phyloP scores from a whole-genome alignment of 129 eudicot species.

The Pittosporum tobira region DNA sequence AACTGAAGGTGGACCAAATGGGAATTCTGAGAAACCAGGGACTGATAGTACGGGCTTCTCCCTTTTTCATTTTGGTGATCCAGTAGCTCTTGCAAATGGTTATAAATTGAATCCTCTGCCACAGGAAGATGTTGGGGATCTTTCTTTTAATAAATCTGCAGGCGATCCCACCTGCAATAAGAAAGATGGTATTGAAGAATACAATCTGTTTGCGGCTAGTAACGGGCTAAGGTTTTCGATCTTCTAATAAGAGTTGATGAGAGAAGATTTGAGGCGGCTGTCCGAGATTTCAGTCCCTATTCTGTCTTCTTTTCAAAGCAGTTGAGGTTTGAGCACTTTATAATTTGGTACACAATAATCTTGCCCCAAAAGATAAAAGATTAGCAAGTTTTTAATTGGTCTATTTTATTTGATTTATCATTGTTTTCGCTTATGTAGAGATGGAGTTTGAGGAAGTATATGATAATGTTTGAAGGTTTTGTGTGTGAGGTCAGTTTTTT shows the following conservation, averaged over 20 bases:
- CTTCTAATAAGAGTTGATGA: slow-evolving; percentile 32
- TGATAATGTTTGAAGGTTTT: slow-evolving; percentile 33
- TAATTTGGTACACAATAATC: slow-evolving; percentile 45
- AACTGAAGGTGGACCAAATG: slow-evolving; percentile 11
- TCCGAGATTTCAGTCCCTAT: slow-evolving; percentile 15
- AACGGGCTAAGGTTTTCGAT: slow-evolving; percentile 66
- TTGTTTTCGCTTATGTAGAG: slow-evolving; percentile 17
- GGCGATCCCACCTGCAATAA: slow-evolving; percentile 37
- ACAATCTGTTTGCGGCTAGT: slow-evolving; percentile 74
- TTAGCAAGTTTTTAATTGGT: slow-evolving; percentile 22
- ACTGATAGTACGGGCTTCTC: slow-evolving; percentile 56
- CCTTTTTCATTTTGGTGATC: slow-evolving; percentile 83
- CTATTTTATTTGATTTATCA: slow-evolving; percentile 18
- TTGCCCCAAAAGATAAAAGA: slow-evolving; percentile 24
- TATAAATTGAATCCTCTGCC: slow-evolving; percentile 17
- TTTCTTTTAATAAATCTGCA: slow-evolving; percentile 17
- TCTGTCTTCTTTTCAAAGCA: slow-evolving; percentile 10
- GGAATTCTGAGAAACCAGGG: slow-evolving; percentile 22
- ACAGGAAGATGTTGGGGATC: slow-evolving; percentile 30
- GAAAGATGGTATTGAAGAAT: slow-evolving; percentile 49
- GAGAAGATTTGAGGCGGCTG: slow-evolving; percentile 18
- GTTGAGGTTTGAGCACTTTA: slow-evolving; percentile 28
- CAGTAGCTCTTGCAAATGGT: slow-evolving; percentile 69
- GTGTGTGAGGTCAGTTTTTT: slow-evolving; percentile 30
- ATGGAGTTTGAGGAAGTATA: slow-evolving; percentile 28